These are phyloP conservation scores for Syzygium syzygioides DNA, from an alignment of 441 rosid genomes.

Conservation along the genomic window DNA sequence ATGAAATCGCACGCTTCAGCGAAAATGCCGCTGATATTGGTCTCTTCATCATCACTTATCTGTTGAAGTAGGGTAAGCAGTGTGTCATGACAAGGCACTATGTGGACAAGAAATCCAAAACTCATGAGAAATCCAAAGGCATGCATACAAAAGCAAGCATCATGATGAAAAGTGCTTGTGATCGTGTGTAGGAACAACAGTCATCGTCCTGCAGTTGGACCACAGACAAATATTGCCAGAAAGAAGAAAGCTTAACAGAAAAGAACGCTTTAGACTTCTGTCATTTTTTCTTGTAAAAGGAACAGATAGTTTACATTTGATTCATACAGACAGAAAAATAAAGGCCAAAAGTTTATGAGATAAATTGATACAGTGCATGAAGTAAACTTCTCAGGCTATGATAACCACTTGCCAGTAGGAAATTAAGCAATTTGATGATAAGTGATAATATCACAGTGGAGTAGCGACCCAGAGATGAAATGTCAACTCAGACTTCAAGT, in stretches of 20 bases:
- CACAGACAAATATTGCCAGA: background rate
- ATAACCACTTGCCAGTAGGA: background rate
- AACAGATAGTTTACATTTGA: background rate
- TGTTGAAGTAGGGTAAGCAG: slow-evolving; percentile 21
- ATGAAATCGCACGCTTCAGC: slow-evolving; percentile 80
- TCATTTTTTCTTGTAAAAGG: background rate
- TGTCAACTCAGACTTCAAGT: background rate
- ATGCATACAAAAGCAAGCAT: background rate
- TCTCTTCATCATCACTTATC: slow-evolving; percentile 83
- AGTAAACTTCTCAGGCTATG: background rate
- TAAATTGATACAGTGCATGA: background rate
- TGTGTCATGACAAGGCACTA: background rate
- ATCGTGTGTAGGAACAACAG: background rate
- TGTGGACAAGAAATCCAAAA: background rate
- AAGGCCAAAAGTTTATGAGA: background rate
- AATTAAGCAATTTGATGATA: background rate
- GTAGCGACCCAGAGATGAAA: background rate
- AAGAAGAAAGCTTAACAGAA: background rate
- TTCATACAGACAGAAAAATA: no score
- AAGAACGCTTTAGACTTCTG: background rate
- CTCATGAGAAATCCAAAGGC: background rate
- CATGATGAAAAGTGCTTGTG: background rate
- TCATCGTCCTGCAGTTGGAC: background rate
- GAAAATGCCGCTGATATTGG: slow-evolving; percentile 73
- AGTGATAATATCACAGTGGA: background rate